These are phyloP conservation scores for Ceratocystis lukuohia DNA, from an alignment of 2,329 filamentous ascomycete genomes.

Conservation along the genomic window DNA sequence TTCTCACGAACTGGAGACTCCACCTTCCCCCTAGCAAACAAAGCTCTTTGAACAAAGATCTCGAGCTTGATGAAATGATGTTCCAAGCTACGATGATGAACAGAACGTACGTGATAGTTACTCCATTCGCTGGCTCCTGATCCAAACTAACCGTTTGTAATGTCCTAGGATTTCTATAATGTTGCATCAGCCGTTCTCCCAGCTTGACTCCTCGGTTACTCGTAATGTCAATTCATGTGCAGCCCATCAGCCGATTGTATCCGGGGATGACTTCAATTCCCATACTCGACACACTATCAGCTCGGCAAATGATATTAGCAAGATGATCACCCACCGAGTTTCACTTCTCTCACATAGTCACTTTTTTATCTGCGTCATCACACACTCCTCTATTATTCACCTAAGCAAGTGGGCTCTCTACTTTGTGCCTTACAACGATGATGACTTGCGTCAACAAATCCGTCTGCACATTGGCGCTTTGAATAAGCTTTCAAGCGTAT, in stretches of 20 bases:
- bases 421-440: constrained; percentile 46
- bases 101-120: constrained; percentile 33
- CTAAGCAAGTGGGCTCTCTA: constrained; percentile 63
- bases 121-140: not conserved
- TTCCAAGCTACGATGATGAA: constrained; percentile 81
- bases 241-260: constrained; percentile 39
- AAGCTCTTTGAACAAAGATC: constrained; percentile 54
- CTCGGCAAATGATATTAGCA: constrained; percentile 64
- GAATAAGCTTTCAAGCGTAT: constrained; percentile 53
- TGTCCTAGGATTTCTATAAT: constrained; percentile 48
- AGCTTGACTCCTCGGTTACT: constrained; percentile 50
- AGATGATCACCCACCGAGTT: constrained; percentile 59
- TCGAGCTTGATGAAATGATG: constrained; percentile 73
- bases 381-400: constrained; percentile 67
- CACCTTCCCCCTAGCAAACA: constrained; percentile 62
- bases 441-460: constrained; percentile 59
- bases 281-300: constrained; percentile 72
- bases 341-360: constrained; percentile 62
- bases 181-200: constrained; percentile 66
- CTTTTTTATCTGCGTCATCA: constrained; percentile 71
- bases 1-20: constrained; percentile 60
- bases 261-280: constrained; percentile 41
- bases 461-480: constrained; percentile 66
- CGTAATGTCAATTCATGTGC: constrained; percentile 52
- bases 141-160: not conserved